Evolutionary conservation across 352 stramenopile genomes (phyloP).

Genomic region (Phytophthora uliginosa): DNA sequence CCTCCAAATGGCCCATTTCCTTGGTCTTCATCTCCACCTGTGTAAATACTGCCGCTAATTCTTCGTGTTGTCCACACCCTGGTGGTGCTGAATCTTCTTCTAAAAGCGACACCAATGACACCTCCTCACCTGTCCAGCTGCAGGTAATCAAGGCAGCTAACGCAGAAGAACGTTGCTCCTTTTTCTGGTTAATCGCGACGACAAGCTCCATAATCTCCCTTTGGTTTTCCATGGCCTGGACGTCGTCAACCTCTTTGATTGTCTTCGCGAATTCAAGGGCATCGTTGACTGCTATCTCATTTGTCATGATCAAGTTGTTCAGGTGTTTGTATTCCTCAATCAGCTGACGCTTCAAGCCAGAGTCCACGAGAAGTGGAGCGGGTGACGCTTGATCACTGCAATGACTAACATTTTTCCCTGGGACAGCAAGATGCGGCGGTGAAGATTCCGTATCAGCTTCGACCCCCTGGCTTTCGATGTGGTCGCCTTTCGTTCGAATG

Average conservation of each 20-base stretch:
- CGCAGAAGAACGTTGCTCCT: neutral
- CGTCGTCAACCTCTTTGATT: neutral
- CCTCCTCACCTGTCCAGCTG: neutral
- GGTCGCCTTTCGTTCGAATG: neutral
- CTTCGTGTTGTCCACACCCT: neutral
- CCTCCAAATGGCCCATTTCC: neutral
- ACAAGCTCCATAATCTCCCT: neutral
- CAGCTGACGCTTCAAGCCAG: neutral
- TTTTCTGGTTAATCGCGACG: neutral
- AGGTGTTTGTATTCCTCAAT: neutral
- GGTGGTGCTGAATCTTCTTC: neutral
- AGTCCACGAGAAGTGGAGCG: neutral
- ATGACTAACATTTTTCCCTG: no score
- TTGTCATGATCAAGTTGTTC: neutral
- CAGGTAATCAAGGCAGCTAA: neutral
- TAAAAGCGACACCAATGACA: neutral
- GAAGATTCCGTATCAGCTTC: neutral
- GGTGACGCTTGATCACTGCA: neutral
- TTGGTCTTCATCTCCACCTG: neutral
- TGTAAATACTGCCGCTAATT: neutral
- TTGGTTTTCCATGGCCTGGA: neutral
- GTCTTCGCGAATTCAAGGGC: neutral
- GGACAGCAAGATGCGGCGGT: neutral
- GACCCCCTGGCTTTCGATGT: neutral
- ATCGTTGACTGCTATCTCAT: neutral